Conservation (phyloP, 306 rosid genomes). For the Cyamopsis tetragonoloba region DNA sequence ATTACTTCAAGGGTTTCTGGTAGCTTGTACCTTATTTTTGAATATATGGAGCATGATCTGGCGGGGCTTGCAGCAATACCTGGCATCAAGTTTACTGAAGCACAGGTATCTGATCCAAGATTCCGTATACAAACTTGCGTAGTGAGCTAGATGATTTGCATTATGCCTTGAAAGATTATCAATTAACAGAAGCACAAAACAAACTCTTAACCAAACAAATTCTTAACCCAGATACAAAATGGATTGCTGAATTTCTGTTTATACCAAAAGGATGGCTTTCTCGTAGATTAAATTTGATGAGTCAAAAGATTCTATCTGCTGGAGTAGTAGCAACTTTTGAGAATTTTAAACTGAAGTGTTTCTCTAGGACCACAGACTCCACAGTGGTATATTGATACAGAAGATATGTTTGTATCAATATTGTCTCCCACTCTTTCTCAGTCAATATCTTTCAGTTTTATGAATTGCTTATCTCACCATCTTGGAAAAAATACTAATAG, state of each 20-base stretch:
- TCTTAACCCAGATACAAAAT: not conserved
- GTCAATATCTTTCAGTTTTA: not conserved
- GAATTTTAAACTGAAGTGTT: not conserved
- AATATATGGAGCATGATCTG: slow-evolving; percentile 91
- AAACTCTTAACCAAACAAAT: not conserved
- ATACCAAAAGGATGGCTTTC: not conserved
- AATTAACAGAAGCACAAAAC: not conserved
- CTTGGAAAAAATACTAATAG: not conserved
- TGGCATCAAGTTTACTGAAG: slow-evolving; percentile 60
- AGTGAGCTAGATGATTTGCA: not conserved
- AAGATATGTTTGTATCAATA: not conserved
- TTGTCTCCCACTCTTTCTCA: not conserved
- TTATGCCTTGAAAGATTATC: not conserved
- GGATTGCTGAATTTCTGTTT: not conserved
- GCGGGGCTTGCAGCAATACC: slow-evolving; percentile 60
- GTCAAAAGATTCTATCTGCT: not conserved
- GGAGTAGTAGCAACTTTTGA: not conserved
- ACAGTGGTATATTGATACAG: no score
- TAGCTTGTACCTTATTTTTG: slow-evolving; percentile 80
- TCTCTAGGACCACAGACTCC: not conserved
- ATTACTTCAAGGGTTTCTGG: slow-evolving; percentile 81
- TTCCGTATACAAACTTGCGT: slow-evolving; percentile 1
- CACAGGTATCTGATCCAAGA: slow-evolving; percentile 52
- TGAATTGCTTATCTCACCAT: not conserved
- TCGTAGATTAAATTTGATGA: not conserved